A percentile compares a stretch with the other conserved stretches of the same genome.
Evolutionary conservation across 345 rosid species (phyloP).

Genomic region (Arabidopsis arenosa): DNA sequence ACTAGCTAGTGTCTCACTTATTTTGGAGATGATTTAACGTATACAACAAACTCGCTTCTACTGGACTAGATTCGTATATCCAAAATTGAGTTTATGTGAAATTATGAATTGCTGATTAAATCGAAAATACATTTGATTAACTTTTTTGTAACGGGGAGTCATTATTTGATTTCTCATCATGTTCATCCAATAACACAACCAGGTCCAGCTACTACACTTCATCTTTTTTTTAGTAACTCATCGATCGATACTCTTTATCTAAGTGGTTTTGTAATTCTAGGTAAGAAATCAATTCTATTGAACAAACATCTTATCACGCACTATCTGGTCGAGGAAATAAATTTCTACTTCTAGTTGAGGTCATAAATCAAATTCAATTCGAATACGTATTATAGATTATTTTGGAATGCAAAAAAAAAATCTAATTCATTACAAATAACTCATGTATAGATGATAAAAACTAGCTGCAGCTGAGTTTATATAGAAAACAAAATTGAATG

Average conservation of each 20-base stretch:
- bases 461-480: neutral
- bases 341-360: neutral
- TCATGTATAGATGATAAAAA: no score
- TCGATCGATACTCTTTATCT: neutral
- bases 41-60: neutral
- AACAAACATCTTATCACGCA: neutral
- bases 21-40: neutral
- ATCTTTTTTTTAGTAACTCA: neutral
- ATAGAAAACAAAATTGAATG: neutral
- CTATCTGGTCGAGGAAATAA: neutral
- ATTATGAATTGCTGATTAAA: no score
- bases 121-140: neutral
- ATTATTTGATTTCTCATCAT: neutral
- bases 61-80: no score
- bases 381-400: neutral
- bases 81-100: neutral
- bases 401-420: neutral
- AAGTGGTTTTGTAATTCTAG: neutral
- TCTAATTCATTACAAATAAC: no score
- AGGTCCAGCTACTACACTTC: neutral
- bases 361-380: neutral
- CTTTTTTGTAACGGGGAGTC: constrained; percentile 7
- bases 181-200: neutral
- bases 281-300: neutral
- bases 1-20: neutral